Evolutionary conservation across 805 yeast genomes (phyloP), one percentile per base, ranked within the genome.

Genomic region (Wickerhamiella vanderwaltii): DNA sequence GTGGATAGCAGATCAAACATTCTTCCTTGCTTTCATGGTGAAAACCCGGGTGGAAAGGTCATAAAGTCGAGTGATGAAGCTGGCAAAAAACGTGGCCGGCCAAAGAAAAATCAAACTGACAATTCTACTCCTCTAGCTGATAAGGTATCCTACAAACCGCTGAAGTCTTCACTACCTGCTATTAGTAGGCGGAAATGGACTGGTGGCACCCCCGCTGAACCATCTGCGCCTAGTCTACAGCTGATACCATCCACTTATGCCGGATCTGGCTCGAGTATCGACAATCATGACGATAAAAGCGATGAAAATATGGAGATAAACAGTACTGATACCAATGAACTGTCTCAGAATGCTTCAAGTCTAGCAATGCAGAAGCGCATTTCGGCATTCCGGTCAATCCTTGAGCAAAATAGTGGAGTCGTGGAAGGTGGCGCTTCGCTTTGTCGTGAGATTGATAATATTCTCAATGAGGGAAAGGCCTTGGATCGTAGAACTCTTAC

Each of bases 401-500:
- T 75, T 4, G 56, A 60, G 5, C 65, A 68, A 22, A 51, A 62
- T 22, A 64, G 65, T 12, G 79, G 78, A 12, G 69, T 71, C 2
- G 48, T 66, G 4, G 63, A 63, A 20, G 60, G 71, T 1, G 68
- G 71, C n/a, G 53, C 50, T 12, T 59, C 54, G 7, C 59, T 77
- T 26, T 53, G 63, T 29, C 62, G 60, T 7, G 56, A 52, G 4
- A 49, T 77, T 1, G 64, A 73, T n/a, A 64, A 60, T 3, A 36
- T 45, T 2, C 46, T 38, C 7, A 18, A 35, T 1, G 39, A 48
- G 47, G 68, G 67, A 0, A 63, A 70, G 11, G 57, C 56, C 1
- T 62, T 75, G 13, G 87, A 79, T 49, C 66, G 72, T 25, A 68
- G 67, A 40, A 79, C 87, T 0, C 51, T 72, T 9, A 51, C 54